phyloP scores from a whole-genome alignment of 371 early-diverging fungal species.

The Dinochytrium kinnereticum region DNA sequence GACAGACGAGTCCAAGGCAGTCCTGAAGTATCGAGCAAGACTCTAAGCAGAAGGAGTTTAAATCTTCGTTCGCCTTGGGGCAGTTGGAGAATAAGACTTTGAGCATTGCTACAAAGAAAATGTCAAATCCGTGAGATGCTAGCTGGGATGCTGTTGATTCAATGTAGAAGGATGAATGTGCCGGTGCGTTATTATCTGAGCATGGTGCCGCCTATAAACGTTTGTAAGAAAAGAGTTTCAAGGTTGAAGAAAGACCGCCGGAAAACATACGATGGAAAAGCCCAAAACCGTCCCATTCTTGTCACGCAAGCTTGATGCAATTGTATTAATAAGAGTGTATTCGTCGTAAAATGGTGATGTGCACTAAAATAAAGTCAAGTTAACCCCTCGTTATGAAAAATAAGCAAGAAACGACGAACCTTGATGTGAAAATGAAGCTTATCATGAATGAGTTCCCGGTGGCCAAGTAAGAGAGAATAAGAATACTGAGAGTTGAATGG shows the following conservation, averaged over 20 bases:
- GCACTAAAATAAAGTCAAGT: neutral
- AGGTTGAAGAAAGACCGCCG: neutral
- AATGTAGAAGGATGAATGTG: conserved; percentile 1
- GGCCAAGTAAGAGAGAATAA: conserved; percentile 29
- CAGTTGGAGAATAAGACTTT: conserved; percentile 27
- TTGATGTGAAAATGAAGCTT: conserved; percentile 34
- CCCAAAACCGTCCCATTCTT: conserved; percentile 26
- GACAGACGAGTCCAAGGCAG: conserved; percentile 31
- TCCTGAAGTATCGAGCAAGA: conserved; percentile 32
- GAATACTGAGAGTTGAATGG: conserved; percentile 24
- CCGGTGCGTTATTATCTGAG: neutral
- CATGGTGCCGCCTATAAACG: conserved; percentile 11
- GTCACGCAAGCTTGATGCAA: conserved; percentile 22
- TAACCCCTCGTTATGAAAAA: too few species aligned
- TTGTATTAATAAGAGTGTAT: conserved; percentile 6
- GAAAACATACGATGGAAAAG: conserved; percentile 25
- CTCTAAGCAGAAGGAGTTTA: conserved; percentile 26
- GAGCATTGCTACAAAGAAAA: conserved; percentile 27
- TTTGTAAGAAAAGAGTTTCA: neutral
- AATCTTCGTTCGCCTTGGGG: conserved; percentile 1
- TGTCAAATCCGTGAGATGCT: conserved; percentile 35
- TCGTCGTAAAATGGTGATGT: conserved; percentile 22
- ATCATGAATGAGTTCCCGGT: conserved; percentile 27
- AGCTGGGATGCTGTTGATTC: conserved; percentile 22
- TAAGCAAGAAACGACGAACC: conserved; percentile 11